Conservation (phyloP, 352 stramenopile species). For the Aphanomyces astaci region DNA sequence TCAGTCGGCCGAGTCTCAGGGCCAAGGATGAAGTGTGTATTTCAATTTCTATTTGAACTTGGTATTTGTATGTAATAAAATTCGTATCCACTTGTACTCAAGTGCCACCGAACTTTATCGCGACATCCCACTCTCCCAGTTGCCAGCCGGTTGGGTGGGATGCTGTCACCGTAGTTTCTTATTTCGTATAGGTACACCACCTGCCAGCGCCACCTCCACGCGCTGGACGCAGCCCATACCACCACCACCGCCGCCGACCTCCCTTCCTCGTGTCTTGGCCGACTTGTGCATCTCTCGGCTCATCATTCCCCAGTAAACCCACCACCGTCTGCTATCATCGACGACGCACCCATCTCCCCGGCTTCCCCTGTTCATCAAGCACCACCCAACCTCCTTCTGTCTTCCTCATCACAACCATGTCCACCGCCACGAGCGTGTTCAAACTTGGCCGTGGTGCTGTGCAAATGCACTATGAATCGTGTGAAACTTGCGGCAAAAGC, state of each 20-base stretch:
- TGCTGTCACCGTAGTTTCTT: constrained; percentile 10
- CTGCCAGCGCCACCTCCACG: not conserved
- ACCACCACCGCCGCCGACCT: not conserved
- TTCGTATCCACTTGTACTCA: not conserved
- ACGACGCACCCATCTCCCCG: not conserved
- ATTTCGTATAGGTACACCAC: constrained; percentile 16
- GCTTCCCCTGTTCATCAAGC: not conserved
- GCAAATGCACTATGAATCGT: constrained; percentile 19
- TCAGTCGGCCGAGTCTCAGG: too few relatives aligned
- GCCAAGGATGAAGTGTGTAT: too few relatives aligned
- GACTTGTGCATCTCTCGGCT: too few relatives aligned
- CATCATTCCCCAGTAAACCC: too few relatives aligned
- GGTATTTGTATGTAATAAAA: not conserved
- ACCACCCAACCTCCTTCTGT: not conserved
- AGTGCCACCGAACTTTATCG: not conserved
- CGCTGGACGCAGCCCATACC: not conserved
- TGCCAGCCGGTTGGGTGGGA: constrained; percentile 1
- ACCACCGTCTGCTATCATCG: not conserved
- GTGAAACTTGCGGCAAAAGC: constrained; percentile 20
- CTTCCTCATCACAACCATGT: not conserved
- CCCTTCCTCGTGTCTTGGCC: too few relatives aligned
- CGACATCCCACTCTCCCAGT: not conserved
- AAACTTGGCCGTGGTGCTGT: constrained; percentile 15
- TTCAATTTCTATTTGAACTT: not conserved
- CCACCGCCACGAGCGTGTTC: not conserved